Conservation (phyloP, 306 rosid species). For the Pterocarpus macrocarpus region DNA sequence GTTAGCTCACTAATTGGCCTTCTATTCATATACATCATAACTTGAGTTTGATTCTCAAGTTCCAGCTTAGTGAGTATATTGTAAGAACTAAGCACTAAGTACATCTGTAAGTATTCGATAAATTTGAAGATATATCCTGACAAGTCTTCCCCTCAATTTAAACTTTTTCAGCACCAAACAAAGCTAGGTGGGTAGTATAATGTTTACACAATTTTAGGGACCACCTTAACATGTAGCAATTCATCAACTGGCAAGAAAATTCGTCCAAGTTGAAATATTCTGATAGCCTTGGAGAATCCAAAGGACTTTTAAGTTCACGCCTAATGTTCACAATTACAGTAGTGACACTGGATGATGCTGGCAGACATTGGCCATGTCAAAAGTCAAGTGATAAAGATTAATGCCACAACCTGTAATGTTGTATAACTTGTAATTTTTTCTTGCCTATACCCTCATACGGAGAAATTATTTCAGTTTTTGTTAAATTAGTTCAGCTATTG, state of each 20-base stretch:
- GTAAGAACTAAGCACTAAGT: too few species aligned
- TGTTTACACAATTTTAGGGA: neutral
- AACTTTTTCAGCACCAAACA: too few species aligned
- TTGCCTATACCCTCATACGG: neutral
- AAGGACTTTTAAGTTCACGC: neutral
- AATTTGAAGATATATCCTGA: too few species aligned
- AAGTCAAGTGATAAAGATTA: conserved; percentile 8
- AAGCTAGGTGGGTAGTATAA: neutral
- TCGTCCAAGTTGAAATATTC: conserved; percentile 4
- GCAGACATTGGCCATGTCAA: neutral
- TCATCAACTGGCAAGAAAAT: neutral
- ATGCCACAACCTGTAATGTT: neutral
- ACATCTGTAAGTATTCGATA: too few species aligned
- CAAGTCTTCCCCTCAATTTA: too few species aligned
- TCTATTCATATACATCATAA: too few species aligned
- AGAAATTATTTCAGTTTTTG: neutral
- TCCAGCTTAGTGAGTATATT: too few species aligned
- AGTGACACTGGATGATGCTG: neutral
- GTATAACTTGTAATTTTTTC: neutral
- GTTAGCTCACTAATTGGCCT: too few species aligned
- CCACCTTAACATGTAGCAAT: conserved; percentile 6
- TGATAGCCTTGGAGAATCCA: neutral
- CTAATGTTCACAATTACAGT: neutral
- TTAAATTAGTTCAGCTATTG: neutral
- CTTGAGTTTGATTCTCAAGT: too few species aligned